Percentiles rank a stretch among this genome's conserved stretches.
Evolutionary conservation across 148 eudicot species (phyloP).

Genomic region (Cornus controversa): DNA sequence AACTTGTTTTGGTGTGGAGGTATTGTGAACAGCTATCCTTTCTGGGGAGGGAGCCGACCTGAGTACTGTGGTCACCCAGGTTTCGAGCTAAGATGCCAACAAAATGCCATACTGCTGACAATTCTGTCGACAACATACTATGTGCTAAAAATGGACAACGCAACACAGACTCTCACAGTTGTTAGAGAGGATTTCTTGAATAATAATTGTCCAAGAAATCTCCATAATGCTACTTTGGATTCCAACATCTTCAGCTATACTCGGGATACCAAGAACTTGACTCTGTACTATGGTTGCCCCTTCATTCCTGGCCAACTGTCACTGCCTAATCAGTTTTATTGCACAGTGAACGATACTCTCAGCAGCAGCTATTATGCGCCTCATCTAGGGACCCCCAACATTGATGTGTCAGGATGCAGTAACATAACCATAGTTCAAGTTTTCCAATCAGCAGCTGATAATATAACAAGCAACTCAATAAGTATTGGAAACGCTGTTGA

Average conservation of each 20-base stretch:
- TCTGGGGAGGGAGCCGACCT: constrained; percentile 16
- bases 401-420: too few species aligned
- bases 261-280: background rate
- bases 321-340: background rate
- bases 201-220: background rate
- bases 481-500: too few species aligned
- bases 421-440: too few species aligned
- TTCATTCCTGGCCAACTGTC: background rate
- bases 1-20: background rate
- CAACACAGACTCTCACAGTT: background rate
- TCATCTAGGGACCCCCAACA: too few species aligned
- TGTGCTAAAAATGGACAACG: background rate
- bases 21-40: constrained; percentile 4
- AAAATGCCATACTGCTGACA: background rate
- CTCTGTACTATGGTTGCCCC: too few species aligned
- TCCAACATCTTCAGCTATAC: background rate
- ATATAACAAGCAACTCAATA: background rate
- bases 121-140: background rate
- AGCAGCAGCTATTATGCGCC: too few species aligned
- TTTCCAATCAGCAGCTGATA: too few species aligned
- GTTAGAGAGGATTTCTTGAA: background rate
- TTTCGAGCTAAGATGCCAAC: background rate
- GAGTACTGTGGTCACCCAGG: constrained; percentile 16
- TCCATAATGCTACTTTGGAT: background rate
- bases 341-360: background rate